phyloP scores from a whole-genome alignment of 257 asterid genomes.

The Petunia axillaris region DNA sequence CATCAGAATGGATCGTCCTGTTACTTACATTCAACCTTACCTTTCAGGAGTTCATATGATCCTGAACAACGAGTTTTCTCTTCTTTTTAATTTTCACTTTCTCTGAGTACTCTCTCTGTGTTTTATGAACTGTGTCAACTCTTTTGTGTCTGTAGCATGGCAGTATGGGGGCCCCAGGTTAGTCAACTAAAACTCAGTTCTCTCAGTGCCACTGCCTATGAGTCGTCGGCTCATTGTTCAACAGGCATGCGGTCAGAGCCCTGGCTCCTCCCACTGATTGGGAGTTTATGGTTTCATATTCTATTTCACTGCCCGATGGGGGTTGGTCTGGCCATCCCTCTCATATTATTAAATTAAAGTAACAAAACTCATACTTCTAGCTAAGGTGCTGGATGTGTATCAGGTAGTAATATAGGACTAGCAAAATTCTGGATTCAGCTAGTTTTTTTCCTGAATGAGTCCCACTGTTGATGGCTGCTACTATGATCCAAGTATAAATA shows the following conservation, averaged over 20 bases:
- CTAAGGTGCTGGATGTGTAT: background rate
- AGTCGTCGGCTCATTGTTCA: too few species aligned
- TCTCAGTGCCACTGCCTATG: background rate
- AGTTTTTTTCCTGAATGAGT: background rate
- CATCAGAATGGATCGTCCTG: slow-evolving; percentile 64
- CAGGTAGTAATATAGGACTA: background rate
- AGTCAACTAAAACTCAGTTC: background rate
- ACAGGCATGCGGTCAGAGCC: too few species aligned
- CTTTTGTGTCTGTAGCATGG: slow-evolving; percentile 41
- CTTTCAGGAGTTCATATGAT: slow-evolving; percentile 43
- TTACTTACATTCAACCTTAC: slow-evolving; percentile 34
- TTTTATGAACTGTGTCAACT: background rate
- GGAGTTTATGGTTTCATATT: too few species aligned
- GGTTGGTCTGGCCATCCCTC: background rate
- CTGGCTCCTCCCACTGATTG: too few species aligned
- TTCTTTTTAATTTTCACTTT: background rate
- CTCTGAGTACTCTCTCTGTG: background rate
- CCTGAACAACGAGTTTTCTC: slow-evolving; percentile 37
- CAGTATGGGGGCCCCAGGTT: background rate
- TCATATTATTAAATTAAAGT: background rate
- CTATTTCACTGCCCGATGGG: too few species aligned
- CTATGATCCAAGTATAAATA: background rate
- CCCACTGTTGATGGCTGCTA: background rate
- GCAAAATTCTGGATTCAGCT: background rate
- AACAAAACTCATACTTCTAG: background rate